phyloP scores from a whole-genome alignment of 345 rosid species.

The Murraya paniculata region DNA sequence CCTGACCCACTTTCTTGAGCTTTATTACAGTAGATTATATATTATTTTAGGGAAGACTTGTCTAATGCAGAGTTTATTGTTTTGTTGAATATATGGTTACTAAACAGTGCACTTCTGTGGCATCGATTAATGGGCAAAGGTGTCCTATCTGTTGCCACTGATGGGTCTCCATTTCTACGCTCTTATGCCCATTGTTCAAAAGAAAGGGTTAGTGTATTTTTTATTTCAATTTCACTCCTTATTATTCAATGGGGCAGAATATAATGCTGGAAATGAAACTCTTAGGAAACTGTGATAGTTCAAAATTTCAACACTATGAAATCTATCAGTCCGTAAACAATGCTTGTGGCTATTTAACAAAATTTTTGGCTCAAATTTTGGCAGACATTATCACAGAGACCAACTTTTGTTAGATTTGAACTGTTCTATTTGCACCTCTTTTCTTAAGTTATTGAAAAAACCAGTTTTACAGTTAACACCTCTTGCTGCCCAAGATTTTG shows the following conservation, averaged over 20 bases:
- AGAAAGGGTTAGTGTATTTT: conserved; percentile 70
- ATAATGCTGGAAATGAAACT: neutral
- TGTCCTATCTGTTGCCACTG: conserved; percentile 48
- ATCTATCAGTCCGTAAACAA: neutral
- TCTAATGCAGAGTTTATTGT: conserved; percentile 16
- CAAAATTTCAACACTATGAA: neutral
- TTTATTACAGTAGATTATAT: neutral
- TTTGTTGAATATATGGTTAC: conserved; percentile 19
- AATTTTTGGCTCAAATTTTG: neutral
- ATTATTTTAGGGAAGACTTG: neutral
- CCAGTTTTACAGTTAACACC: neutral
- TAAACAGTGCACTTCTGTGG: conserved; percentile 86
- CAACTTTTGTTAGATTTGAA: neutral
- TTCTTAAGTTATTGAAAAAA: no score
- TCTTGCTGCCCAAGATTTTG: neutral
- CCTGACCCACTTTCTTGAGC: neutral
- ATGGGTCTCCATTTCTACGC: conserved; percentile 64
- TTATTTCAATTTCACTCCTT: neutral
- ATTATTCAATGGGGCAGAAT: neutral
- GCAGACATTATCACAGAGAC: neutral
- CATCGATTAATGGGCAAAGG: conserved; percentile 92
- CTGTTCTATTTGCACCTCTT: neutral
- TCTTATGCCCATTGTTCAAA: conserved; percentile 87
- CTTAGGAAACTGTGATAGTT: neutral
- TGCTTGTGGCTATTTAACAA: neutral